Conservation (phyloP, 129 eudicot species). For the Oenanthe sinensis region DNA sequence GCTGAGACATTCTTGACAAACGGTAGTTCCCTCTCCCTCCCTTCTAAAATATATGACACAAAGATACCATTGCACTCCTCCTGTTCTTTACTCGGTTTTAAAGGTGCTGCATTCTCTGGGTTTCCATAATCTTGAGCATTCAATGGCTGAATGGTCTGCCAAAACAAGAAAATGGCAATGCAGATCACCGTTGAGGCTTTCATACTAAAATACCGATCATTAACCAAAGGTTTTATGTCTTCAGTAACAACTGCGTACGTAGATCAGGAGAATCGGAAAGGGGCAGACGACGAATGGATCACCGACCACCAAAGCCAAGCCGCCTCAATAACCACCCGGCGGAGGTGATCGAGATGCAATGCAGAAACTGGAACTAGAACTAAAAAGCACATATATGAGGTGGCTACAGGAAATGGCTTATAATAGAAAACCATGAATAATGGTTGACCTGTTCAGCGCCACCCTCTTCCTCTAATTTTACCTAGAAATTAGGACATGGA, state of each 20-base stretch:
- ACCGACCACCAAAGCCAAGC: slow-evolving; percentile 29
- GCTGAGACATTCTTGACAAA: slow-evolving; percentile 60
- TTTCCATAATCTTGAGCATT: slow-evolving; percentile 32
- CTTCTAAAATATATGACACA: slow-evolving; percentile 37
- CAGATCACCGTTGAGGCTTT: slow-evolving; percentile 10
- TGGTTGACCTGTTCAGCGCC: slow-evolving; percentile 27
- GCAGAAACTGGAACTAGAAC: slow-evolving; percentile 6
- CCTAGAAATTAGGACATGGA: slow-evolving; percentile 9
- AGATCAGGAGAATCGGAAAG: background rate
- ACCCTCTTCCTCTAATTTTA: slow-evolving; percentile 13
- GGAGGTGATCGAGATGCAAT: slow-evolving; percentile 22
- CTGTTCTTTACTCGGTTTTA: slow-evolving; percentile 31
- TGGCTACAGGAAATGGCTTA: slow-evolving; percentile 2
- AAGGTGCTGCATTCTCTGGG: slow-evolving; percentile 7
- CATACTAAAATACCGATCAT: slow-evolving; percentile 22
- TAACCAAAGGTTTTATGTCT: background rate
- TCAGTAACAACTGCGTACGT: background rate
- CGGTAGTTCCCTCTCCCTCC: slow-evolving; percentile 59
- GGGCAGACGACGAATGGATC: slow-evolving; percentile 11
- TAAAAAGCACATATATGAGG: slow-evolving; percentile 5
- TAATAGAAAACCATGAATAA: slow-evolving; percentile 23
- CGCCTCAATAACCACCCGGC: slow-evolving; percentile 36
- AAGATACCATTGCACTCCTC: slow-evolving; percentile 61
- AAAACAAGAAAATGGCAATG: slow-evolving; percentile 20
- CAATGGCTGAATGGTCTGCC: slow-evolving; percentile 15